Evolutionary conservation across 345 rosid genomes (phyloP).

Genomic region (Gossypium ekmanianum): DNA sequence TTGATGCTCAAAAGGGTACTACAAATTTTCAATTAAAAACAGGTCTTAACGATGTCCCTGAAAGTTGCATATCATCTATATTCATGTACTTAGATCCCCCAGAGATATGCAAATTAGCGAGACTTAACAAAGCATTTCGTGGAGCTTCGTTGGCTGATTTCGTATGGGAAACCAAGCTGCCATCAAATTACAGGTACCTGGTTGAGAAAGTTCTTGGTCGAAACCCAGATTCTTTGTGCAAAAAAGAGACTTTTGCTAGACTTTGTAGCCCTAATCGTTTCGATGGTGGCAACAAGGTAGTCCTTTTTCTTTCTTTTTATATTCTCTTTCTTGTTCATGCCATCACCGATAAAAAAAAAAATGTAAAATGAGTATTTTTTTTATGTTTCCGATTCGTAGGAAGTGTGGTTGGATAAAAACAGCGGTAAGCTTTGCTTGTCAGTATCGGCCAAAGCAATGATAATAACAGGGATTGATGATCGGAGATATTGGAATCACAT

Average conservation of each 20-base stretch:
- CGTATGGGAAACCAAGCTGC: constrained; percentile 83
- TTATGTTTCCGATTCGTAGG: constrained; percentile 30
- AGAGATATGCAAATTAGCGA: constrained; percentile 71
- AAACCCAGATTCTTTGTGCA: constrained; percentile 28
- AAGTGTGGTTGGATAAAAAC: constrained; percentile 70
- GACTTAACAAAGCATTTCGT: constrained; percentile 51
- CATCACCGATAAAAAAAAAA: too few relatives aligned
- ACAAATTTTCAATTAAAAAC: constrained; percentile 7
- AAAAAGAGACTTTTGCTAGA: constrained; percentile 63
- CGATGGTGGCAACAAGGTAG: constrained; percentile 71
- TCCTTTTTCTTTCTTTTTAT: neutral
- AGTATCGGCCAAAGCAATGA: constrained; percentile 71
- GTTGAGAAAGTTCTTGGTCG: constrained; percentile 41
- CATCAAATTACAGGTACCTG: constrained; percentile 62
- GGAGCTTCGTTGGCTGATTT: constrained; percentile 70
- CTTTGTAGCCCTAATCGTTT: constrained; percentile 55
- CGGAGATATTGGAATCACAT: constrained; percentile 86
- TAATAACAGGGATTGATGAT: constrained; percentile 83
- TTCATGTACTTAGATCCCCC: constrained; percentile 66
- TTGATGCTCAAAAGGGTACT: constrained; percentile 12
- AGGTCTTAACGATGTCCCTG: constrained; percentile 64
- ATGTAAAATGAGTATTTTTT: neutral
- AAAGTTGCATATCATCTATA: constrained; percentile 61
- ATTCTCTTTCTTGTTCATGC: too few relatives aligned
- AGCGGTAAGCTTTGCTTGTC: constrained; percentile 67